Conservation (phyloP, 2,329 filamentous ascomycete genomes). For the Neoscytalidium dimidiatum region DNA sequence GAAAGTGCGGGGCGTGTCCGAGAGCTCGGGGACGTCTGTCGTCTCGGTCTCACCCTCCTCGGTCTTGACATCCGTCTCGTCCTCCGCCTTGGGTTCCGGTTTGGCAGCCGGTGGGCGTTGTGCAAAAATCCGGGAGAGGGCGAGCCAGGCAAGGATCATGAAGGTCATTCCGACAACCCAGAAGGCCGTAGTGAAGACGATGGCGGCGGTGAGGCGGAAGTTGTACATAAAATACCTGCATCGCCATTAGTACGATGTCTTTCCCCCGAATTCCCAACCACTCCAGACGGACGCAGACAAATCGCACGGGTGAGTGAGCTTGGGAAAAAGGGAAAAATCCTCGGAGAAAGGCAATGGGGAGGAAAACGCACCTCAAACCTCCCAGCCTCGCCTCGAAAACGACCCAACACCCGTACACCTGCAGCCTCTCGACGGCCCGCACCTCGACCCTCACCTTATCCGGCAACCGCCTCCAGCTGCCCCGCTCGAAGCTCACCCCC, state of each 20-base stretch:
- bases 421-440: constrained; percentile 67
- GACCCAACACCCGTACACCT: constrained; percentile 72
- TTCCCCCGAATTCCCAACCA: too few relatives aligned
- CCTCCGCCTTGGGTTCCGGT: constrained; percentile 22
- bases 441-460: constrained; percentile 64
- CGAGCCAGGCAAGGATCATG: constrained; percentile 65
- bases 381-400: constrained; percentile 73
- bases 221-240: constrained; percentile 81
- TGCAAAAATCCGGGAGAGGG: constrained; percentile 48
- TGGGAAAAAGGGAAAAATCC: neutral
- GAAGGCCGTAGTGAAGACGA: constrained; percentile 69
- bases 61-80: constrained; percentile 21
- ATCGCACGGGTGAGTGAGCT: neutral
- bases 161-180: constrained; percentile 75
- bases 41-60: constrained; percentile 27
- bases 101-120: neutral
- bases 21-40: constrained; percentile 34
- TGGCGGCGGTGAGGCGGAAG: constrained; percentile 69
- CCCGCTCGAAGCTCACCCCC: constrained; percentile 63
- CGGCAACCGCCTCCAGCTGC: constrained; percentile 59
- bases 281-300: too few relatives aligned
- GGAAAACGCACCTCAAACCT: constrained; percentile 60
- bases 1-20: constrained; percentile 52
- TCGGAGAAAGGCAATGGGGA: neutral
- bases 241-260: neutral